These are phyloP conservation scores for Rhododendron mucronatum DNA, from an alignment of 148 eudicot genomes.

Conservation along the genomic window DNA sequence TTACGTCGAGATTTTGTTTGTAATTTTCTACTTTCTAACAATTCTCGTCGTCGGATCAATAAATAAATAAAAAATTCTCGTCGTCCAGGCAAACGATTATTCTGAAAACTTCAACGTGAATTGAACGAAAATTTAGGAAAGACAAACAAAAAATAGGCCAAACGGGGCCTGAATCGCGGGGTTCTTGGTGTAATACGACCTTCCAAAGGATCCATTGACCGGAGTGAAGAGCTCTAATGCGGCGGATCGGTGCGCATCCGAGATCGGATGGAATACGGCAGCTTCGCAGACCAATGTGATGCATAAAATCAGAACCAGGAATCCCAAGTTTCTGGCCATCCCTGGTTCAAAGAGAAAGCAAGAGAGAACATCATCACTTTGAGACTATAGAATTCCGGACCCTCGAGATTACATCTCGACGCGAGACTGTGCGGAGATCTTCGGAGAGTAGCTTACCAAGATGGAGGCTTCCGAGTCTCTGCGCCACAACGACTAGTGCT, in stretches of 20 bases:
- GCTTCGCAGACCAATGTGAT: slow-evolving; percentile 48
- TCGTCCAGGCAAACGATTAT: no score
- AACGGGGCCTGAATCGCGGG: slow-evolving; percentile 12
- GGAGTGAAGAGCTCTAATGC: slow-evolving; percentile 62
- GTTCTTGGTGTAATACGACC: slow-evolving; percentile 48
- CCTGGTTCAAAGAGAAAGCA: slow-evolving; percentile 17
- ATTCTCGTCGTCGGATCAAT: no score
- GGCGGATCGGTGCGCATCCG: slow-evolving; percentile 82
- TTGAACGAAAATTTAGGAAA: no score
- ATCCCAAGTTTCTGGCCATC: slow-evolving; percentile 47
- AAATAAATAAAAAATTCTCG: no score
- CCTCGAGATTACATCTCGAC: not conserved
- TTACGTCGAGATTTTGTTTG: no score
- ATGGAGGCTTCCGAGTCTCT: not conserved
- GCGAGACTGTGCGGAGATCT: not conserved
- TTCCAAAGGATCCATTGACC: slow-evolving; percentile 54
- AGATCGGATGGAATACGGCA: slow-evolving; percentile 59
- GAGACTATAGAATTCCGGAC: not conserved
- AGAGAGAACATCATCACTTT: not conserved
- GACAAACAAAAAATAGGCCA: not conserved
- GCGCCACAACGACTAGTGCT: not conserved
- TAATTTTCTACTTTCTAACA: no score
- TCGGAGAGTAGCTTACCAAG: not conserved
- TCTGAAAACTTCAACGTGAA: no score
- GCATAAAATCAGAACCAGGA: slow-evolving; percentile 38